Evolutionary conservation across 257 asterid species (phyloP).

Genomic region (Henckelia pumila): DNA sequence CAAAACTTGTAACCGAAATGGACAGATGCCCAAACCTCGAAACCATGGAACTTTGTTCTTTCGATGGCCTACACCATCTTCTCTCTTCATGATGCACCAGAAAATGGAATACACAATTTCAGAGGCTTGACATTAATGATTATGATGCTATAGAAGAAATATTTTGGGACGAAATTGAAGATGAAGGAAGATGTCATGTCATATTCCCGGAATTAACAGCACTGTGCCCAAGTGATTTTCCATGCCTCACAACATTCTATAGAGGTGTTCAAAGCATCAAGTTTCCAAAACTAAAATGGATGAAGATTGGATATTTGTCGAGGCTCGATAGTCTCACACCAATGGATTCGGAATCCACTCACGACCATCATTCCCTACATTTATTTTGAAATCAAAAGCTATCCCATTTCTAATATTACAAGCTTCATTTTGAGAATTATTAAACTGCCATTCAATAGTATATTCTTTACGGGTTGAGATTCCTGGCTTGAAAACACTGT

Average conservation of each 20-base stretch:
- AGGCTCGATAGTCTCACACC: neutral
- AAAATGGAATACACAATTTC: neutral
- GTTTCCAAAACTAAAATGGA: neutral
- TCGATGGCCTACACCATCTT: neutral
- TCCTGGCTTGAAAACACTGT: neutral
- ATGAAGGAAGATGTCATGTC: neutral
- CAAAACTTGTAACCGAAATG: neutral
- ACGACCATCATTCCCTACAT: neutral
- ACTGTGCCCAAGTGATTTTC: neutral
- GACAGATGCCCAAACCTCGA: neutral
- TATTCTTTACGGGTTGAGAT: conserved; percentile 5
- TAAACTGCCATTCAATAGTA: neutral
- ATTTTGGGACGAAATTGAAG: neutral
- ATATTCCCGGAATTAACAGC: neutral
- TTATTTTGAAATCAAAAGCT: neutral
- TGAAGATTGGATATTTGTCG: neutral
- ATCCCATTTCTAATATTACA: too few relatives aligned
- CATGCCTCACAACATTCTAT: neutral
- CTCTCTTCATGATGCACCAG: neutral
- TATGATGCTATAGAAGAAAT: neutral
- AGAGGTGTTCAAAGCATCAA: neutral
- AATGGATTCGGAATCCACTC: neutral
- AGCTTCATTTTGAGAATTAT: too few relatives aligned
- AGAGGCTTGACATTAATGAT: neutral
- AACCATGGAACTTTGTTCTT: neutral